Evolutionary conservation across 495 filamentous ascomycete genomes (phyloP).

Genomic region (Hypoxylon trugodes): DNA sequence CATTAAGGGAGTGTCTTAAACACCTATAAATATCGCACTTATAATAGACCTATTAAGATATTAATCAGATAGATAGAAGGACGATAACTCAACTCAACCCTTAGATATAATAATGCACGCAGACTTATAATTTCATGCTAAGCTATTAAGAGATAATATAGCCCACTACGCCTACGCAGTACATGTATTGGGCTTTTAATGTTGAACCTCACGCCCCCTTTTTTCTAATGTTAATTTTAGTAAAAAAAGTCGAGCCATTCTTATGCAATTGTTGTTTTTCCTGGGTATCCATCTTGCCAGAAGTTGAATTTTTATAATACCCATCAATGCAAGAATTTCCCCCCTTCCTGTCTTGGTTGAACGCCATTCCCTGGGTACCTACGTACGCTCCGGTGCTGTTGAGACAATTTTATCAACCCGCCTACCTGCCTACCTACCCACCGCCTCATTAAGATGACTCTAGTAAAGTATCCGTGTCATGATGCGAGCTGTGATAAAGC

Average conservation of each 20-base stretch:
- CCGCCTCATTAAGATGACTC: conserved; percentile 29
- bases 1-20: no score
- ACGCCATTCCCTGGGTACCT: conserved; percentile 19
- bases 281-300: conserved; percentile 19
- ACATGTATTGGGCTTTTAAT: conserved; percentile 49
- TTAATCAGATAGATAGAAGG: no score
- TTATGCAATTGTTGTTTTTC: conserved; percentile 54
- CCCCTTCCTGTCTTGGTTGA: conserved; percentile 28
- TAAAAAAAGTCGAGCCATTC: no score
- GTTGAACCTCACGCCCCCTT: conserved; percentile 56
- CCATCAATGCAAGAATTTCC: conserved; percentile 27
- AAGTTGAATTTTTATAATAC: conserved; percentile 40
- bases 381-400: conserved; percentile 2
- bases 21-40: no score
- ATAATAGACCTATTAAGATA: no score
- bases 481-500: conserved; percentile 73
- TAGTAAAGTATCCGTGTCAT: conserved; percentile 90
- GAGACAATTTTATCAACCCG: neutral
- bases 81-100: neutral
- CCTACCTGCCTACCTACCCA: no score
- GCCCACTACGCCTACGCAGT: conserved; percentile 16
- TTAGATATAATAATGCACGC: neutral
- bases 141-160: neutral
- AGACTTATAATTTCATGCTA: conserved; percentile 21
- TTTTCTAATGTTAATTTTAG: no score